Base-by-base conservation (phyloP, 805 yeast species). In the Saccharomyces paradoxus region DNA sequence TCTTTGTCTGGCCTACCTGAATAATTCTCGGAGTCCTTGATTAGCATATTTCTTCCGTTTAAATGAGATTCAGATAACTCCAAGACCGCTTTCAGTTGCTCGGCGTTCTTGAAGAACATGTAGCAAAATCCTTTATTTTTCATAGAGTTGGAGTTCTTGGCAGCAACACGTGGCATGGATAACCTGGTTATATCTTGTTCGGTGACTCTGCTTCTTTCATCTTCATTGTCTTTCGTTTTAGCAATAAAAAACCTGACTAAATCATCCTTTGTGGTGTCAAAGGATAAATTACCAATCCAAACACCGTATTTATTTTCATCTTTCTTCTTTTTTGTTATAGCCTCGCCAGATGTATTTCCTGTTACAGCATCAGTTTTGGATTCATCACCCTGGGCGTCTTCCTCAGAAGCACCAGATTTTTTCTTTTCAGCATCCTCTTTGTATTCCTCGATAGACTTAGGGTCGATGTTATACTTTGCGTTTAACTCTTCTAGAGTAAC, bases 211-310 rank as follows among this genome's bases (percentile, higher is more conserved):
- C 68, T 65, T 8, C 65, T 72, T 24, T 67, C 73, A n/a, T 66
- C 68, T 17, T 70, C 73, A 10, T 64, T 66, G 1, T 67, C 72
- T 14, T 72, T 64, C 0, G 92, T 80, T 65, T 85, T 87, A 9
- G 80, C 77, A 1, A 77, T 72, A 7, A 94, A 70, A 59, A 86
- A 89, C 53, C 83, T 77, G 13, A 74, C 73, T 32, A 94, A 65
- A 58, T 90, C 95, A 37, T 86, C 92, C 61, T 79, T 82, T 0
- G 84, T 77, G 4, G 97, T 89, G 52, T 88, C 94, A 64, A 86
- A 94, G 0, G 96, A 78, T 58, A 94, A 72, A 68, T 94, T 94
- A 47, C 99, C 99, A 49, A 94, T 81, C 99, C 99, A 94, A 37
- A 90, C 94, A 48, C 95, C 95, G 63, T 73, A 80, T 53, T 78